Evolutionary conservation across 495 filamentous ascomycete species (phyloP).

Genomic region (Entonaema liquescens): DNA sequence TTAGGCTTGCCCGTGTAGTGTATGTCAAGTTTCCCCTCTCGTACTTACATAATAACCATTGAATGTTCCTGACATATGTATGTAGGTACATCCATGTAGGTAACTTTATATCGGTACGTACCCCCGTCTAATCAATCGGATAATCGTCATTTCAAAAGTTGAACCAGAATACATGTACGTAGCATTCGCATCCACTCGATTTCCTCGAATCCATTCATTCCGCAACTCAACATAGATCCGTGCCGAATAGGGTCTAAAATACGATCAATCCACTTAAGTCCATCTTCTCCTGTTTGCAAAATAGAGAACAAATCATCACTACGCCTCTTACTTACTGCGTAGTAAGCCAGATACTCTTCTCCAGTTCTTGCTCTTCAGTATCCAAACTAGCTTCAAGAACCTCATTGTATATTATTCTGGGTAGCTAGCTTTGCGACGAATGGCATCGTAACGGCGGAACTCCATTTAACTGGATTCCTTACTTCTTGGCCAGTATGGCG

Average conservation of each 20-base stretch:
- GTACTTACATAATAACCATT: no score
- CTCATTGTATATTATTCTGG: not conserved
- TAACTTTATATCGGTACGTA: slow-evolving; percentile 5
- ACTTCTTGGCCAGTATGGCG: slow-evolving; percentile 37
- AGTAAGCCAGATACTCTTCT: not conserved
- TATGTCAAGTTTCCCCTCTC: not conserved
- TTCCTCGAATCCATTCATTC: slow-evolving; percentile 13
- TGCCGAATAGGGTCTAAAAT: not conserved
- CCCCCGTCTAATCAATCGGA: slow-evolving; percentile 17
- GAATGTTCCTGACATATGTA: no score
- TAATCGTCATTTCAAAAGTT: slow-evolving; percentile 23
- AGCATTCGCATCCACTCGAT: slow-evolving; percentile 15
- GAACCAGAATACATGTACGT: slow-evolving; percentile 22
- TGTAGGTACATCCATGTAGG: not conserved
- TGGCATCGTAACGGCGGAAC: slow-evolving; percentile 32
- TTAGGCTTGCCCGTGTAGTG: not conserved
- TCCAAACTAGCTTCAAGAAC: not conserved
- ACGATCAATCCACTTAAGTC: slow-evolving; percentile 4
- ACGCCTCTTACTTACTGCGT: not conserved
- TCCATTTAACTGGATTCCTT: slow-evolving; percentile 14
- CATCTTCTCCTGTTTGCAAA: slow-evolving; percentile 3
- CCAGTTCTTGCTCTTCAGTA: not conserved
- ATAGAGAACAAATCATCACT: slow-evolving; percentile 25
- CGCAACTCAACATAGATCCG: slow-evolving; percentile 1
- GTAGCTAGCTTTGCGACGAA: slow-evolving; percentile 12